Percentiles rank a stretch among this genome's conserved stretches.
These are phyloP conservation scores for Boletus edulis DNA, from an alignment of 768 basidiomycete species.

Conservation along the genomic window DNA sequence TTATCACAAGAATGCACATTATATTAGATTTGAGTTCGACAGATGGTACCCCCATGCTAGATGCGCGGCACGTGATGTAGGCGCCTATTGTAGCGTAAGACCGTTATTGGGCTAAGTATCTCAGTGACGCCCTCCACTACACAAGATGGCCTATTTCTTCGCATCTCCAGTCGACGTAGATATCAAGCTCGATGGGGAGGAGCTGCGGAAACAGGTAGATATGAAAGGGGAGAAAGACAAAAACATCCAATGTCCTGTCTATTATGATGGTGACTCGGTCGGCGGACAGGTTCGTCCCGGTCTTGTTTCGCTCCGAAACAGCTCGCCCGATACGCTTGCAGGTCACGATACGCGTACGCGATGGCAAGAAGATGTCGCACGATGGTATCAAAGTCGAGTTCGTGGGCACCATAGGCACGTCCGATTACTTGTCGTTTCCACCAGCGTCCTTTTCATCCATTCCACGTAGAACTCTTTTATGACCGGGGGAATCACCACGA, in stretches of 20 bases:
- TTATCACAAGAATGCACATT: constrained; percentile 72
- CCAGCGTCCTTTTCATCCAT: background rate
- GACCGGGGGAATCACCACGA: constrained; percentile 98
- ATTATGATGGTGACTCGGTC: constrained; percentile 94
- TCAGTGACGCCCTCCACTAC: no score
- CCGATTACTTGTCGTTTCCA: background rate
- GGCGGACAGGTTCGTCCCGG: constrained; percentile 66
- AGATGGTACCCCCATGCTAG: constrained; percentile 35
- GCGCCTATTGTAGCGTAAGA: no score
- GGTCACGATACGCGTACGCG: constrained; percentile 86
- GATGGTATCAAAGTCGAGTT: constrained; percentile 99
- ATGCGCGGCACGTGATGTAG: no score
- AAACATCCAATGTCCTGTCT: constrained; percentile 82
- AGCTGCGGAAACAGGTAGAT: constrained; percentile 85
- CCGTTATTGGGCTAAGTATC: no score
- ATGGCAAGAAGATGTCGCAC: constrained; percentile 92
- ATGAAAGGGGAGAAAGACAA: constrained; percentile 89
- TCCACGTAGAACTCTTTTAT: constrained; percentile 73
- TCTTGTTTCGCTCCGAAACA: background rate
- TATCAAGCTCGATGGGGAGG: constrained; percentile 83
- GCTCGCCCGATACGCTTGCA: constrained; percentile 28
- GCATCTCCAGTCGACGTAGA: constrained; percentile 89
- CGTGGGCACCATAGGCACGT: constrained; percentile 89
- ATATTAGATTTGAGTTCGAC: constrained; percentile 66
- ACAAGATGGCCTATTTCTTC: constrained; percentile 80